Base-by-base conservation (phyloP, 108 stramenopile species). In the Aurantiochytrium sp. region DNA sequence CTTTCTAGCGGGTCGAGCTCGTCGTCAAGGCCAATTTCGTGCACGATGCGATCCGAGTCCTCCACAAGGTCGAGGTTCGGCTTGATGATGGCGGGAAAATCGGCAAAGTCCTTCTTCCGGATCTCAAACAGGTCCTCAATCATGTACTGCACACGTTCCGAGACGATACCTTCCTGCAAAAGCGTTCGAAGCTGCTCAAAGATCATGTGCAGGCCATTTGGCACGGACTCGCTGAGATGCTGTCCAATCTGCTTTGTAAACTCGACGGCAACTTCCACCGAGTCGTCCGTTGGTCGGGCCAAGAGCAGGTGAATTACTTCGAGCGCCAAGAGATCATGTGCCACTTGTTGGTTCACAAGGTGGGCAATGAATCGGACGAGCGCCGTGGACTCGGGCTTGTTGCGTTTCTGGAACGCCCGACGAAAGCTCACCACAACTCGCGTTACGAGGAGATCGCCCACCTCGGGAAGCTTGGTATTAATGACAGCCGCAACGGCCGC, bases 21-120 rank as follows among this genome's bases (percentile, higher is more conserved):
- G 88, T 99, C 98, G 92, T 98, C 97, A 88, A 99, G 93, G 49
- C 96, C 92, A 29, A 98, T 89, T 90, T 98, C 98, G 91, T 98
- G 97, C 1, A 97, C 98, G 89, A 99, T 99, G 93, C 98, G 98
- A 91, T 99, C 99, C 29, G 97, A 97, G 23, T 92, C 89, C 93
- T 99, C 99, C 29, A 99, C 98, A 87, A 99, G 90, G 94, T 99
- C 99, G 91, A 99, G 93, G 83, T 97, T 93, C 18, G 96, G 93
- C 16, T 90, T 72, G 25, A 96, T 73, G 14, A 97, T 93, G 5
- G 93, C 94, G 14, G 96, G 96, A 91, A 93, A 96, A 12, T 18
- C 45, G 29, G 64, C 89, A 69, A 87, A 90, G 49, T 97, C 97
- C 44, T 88, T 88, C 90, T 97, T 97, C 58, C 96, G 94, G 64